Base-by-base conservation (phyloP, 2,329 filamentous ascomycete genomes). In the Sporothrix schenckii region DNA sequence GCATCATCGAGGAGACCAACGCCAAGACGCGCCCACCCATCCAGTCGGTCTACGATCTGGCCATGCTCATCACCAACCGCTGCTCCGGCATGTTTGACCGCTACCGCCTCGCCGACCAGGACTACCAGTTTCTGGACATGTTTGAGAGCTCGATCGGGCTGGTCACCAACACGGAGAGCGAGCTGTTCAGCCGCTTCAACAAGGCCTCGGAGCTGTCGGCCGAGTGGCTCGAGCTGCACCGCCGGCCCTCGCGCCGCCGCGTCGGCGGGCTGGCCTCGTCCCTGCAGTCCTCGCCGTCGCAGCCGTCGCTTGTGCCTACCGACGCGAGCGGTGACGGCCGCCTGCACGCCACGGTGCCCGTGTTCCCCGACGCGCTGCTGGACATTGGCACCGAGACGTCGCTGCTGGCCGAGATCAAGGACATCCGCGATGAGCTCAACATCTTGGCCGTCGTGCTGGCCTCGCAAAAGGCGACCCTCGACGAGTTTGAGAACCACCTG, bases 41-140 rank as follows among this genome's bases (percentile, higher is more conserved):
- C 2, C 82, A 82, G 47, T 88, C 84, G 3, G 86, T 89, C 1
- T 88, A 89, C 73, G 88, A 90, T 70, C 80, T 91, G 16, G 87
- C 87, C 0, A 85, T 86, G 75, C 81, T 88, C 10, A 89, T 91
- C 72, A 87, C 87, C 2, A 83, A 83, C 71, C 81, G 88, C 54
- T 88, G 88, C 77, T 85, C 83, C 9, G 87, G 86, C 4, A 83
- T 87, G 47, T 90, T 89, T 74, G 87, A 89, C 74, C 82, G 86
- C 7, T 85, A 88, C 72, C 82, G 83, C 3, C 80, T 86, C 65
- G 84, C 84, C 27, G 84, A 88, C 72, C 86, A 88, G 70, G 82
- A 88, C 41, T 88, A 87, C 66, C 86, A 89, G 72, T 90, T 91
- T 68, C 76, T 90, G 0, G 88, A 90, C 72, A 90, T 90, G 85